Percentiles rank a stretch among this genome's conserved stretches.
Conservation (phyloP, 306 rosid species). For the Gleditsia sinensis region DNA sequence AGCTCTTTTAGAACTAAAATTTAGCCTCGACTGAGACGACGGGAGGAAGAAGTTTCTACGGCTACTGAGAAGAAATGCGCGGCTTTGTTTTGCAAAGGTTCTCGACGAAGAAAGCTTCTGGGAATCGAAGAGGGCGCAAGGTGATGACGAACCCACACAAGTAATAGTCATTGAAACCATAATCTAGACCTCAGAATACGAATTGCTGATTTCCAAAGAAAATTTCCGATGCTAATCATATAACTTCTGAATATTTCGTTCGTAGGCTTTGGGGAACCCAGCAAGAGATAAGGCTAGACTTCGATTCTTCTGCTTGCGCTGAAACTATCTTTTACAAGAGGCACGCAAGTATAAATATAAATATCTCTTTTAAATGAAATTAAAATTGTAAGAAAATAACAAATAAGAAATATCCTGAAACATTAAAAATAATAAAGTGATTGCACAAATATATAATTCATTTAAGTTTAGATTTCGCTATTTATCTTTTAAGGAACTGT, state of each 20-base stretch:
- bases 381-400: too few species aligned
- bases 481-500: too few species aligned
- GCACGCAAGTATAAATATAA: too few species aligned
- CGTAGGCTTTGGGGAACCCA: not conserved
- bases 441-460: too few species aligned
- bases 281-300: slow-evolving; percentile 21
- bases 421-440: too few species aligned
- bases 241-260: not conserved
- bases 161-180: slow-evolving; percentile 35
- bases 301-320: not conserved
- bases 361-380: too few species aligned
- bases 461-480: too few species aligned
- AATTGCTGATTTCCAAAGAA: not conserved
- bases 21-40: not conserved
- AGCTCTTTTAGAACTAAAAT: slow-evolving; percentile 28
- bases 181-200: not conserved
- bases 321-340: too few species aligned
- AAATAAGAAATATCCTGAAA: too few species aligned
- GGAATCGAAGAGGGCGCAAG: slow-evolving; percentile 35
- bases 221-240: not conserved
- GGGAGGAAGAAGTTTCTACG: slow-evolving; percentile 31
- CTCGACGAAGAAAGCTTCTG: slow-evolving; percentile 38
- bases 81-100: slow-evolving; percentile 40
- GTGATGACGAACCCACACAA: slow-evolving; percentile 36
- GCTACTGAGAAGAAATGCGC: slow-evolving; percentile 33